Base-by-base conservation (phyloP, 352 stramenopile species). In the Phytopythium oedochilum region DNA sequence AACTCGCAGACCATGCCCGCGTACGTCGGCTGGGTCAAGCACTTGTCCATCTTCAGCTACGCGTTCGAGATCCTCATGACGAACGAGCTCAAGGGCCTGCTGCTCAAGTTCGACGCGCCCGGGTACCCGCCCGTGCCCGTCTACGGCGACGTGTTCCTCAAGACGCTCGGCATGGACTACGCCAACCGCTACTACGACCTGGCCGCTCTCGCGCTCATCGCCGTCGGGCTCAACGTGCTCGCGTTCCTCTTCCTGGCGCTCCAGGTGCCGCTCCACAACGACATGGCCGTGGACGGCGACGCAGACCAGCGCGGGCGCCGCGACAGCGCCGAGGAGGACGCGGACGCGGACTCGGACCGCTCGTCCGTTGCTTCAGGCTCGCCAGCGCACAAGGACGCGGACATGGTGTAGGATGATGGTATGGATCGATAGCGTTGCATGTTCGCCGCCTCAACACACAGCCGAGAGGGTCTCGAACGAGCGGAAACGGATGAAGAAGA, bases 1-100 rank as follows among this genome's bases (percentile, higher is more conserved):
- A 91, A 95, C 61, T 78, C 84, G 17, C 78, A 92, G 66, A 88
- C 81, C 23, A 91, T 95, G 71, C 75, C 75, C 29, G 47, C 58
- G 36, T 79, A 59, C 22, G 75, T 91, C 11, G 75, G 61, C 12
- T 92, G 78, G 78, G 47, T 95, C 49, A 83, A 92, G 53, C 79
- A 89, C 50, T 64, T 92, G 17, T 93, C 83, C 25, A 86, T 92
- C 60, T 95, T 92, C 63, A 88, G 71, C 55, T 95, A 95, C 57
- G 85, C 78, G 31, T 95, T 93, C 42, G 85, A 95, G 55, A 86
- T 93, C 53, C 75, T 93, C 54, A 89, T 93, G 78, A 88, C 77
- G 7, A 93, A 91, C 58, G 83, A 93, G 53, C 66, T 91, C 23
- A 83, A 86, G 47, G 81, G 79, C 0, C 54, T 91, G 39, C 63